Evolutionary conservation across 75 land plant genomes (phyloP).

Genomic region (Picea sitchensis): DNA sequence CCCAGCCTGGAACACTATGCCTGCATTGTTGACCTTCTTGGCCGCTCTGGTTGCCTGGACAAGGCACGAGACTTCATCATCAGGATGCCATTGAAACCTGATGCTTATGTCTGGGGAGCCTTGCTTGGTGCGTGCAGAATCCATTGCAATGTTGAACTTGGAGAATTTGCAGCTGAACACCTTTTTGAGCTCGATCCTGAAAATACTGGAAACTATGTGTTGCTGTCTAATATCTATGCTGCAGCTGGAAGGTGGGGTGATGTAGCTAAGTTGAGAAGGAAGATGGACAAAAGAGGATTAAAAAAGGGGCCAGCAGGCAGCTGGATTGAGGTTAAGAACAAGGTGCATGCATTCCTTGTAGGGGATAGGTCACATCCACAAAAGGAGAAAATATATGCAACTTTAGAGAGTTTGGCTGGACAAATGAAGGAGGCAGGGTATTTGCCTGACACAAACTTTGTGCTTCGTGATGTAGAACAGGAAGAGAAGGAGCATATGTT

Average conservation of each 20-base stretch:
- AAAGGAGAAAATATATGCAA: not conserved
- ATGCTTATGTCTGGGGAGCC: constrained; percentile 34
- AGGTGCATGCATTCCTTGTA: not conserved
- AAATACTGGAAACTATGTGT: constrained; percentile 29
- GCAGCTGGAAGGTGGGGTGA: constrained; percentile 30
- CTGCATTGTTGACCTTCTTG: constrained; percentile 58
- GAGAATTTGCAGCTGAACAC: constrained; percentile 20
- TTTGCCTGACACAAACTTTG: constrained; percentile 1
- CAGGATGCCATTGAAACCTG: constrained; percentile 20
- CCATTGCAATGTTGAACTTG: constrained; percentile 32
- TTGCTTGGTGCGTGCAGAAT: constrained; percentile 54
- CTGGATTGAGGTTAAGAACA: not conserved
- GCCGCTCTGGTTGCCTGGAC: constrained; percentile 47
- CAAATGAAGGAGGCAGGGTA: constrained; percentile 1
- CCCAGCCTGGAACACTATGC: constrained; percentile 43
- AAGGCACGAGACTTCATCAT: constrained; percentile 39
- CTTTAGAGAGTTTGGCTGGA: not conserved
- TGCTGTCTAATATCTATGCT: constrained; percentile 44
- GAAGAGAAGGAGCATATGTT: not conserved
- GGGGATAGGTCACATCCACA: constrained; percentile 8
- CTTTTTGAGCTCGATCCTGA: constrained; percentile 15
- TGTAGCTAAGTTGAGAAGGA: constrained; percentile 26
- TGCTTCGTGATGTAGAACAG: not conserved
- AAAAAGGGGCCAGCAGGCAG: not conserved
- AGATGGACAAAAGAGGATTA: not conserved